Evolutionary conservation across 2,329 filamentous ascomycete species (phyloP), one percentile per base, ranked within the genome.

Genomic region (Myriosclerotinia duriaeana): DNA sequence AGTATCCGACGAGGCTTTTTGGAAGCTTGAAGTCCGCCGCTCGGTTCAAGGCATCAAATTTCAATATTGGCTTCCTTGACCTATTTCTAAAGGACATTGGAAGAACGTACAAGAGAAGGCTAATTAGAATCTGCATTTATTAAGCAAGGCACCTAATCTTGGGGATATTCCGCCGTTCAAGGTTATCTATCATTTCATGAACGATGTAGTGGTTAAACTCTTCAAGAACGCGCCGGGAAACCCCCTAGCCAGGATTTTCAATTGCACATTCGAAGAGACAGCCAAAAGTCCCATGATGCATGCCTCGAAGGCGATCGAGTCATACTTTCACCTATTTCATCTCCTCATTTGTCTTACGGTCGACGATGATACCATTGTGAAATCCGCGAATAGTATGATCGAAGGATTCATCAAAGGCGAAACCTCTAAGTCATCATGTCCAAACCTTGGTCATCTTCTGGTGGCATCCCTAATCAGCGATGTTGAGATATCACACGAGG

Each of bases 241-340:
- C 0, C 71, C 67, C 26, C 26, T 26, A 15, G 52, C 48, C n/a
- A 62, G 66, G 63, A 30, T 67, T 9, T 65, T 66, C 0, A 50
- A 36, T 38, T 48, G 63, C 22, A 12, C 38, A 11, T 64, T 65
- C 22, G 34, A 53, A 15, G 55, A 71, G 4, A 66, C 71, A 14
- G 22, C 65, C 2, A 78, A 75, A 46, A 81, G 79, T 64, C 80
- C 78, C 0, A 75, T 84, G 22, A 77, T 74, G 0, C 79, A 83
- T 56, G 80, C 80, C 0, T 84, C 81, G 0, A 84, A 84, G 74
- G 82, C 82, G 5, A 82, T 84, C 5, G 80, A 83, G 68, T 80
- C 81, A 0, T 84, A 84, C 72, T 84, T 84, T 68, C 79, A 82
- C 63, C 78, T 84, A 20, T 83, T 82, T 70, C 83, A 84, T 71